These are phyloP conservation scores for Begonia peltatifolia DNA, from an alignment of 306 rosid species.

Conservation along the genomic window DNA sequence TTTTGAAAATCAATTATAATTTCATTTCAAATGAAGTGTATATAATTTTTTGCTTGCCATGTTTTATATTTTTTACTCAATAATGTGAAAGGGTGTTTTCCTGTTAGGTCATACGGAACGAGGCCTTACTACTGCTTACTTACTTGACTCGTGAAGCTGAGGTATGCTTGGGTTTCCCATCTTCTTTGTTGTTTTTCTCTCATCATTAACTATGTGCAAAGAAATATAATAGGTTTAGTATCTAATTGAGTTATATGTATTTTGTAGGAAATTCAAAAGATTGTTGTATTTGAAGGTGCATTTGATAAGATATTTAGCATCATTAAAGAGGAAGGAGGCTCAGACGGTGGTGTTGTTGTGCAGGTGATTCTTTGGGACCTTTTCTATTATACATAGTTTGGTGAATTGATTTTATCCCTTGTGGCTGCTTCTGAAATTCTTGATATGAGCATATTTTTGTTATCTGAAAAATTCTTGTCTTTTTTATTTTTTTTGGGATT, in stretches of 20 bases:
- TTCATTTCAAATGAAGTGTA: too few relatives aligned
- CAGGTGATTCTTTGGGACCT: slow-evolving; percentile 43
- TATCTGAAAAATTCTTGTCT: too few relatives aligned
- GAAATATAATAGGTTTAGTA: slow-evolving; percentile 1
- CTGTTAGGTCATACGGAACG: slow-evolving; percentile 79
- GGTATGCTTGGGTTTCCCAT: slow-evolving; percentile 29
- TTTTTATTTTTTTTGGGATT: too few relatives aligned
- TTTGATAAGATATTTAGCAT: slow-evolving; percentile 90
- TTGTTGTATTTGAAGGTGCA: slow-evolving; percentile 93
- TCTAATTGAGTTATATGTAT: slow-evolving; percentile 13
- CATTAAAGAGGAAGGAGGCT: slow-evolving; percentile 81
- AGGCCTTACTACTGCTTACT: slow-evolving; percentile 83
- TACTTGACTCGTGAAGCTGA: slow-evolving; percentile 92
- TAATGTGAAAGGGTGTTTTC: slow-evolving; percentile 1
- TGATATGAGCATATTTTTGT: too few relatives aligned
- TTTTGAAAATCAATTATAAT: too few relatives aligned
- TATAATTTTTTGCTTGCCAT: too few relatives aligned
- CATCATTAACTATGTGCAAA: background rate
- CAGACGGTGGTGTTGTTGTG: slow-evolving; percentile 96
- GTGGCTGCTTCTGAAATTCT: too few relatives aligned
- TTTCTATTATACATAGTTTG: slow-evolving; percentile 6
- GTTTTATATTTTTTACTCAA: too few relatives aligned
- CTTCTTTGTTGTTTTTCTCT: slow-evolving; percentile 5
- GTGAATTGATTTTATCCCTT: slow-evolving; percentile 7
- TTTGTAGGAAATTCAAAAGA: slow-evolving; percentile 92